Conservation (phyloP, 106 monocot genomes). For the Dendrobium officinale region DNA sequence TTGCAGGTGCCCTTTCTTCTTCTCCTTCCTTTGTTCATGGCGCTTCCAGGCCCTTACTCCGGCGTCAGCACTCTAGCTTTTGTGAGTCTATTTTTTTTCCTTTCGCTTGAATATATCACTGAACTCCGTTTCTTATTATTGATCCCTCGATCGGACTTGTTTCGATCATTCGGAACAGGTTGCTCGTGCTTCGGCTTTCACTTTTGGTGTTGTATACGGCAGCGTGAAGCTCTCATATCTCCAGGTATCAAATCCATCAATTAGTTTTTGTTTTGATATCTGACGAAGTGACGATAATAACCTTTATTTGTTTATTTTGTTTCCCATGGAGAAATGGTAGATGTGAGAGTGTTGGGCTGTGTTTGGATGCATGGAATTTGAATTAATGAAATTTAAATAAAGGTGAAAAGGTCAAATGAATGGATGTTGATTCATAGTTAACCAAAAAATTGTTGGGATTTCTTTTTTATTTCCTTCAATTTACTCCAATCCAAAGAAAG, state of each 20-base stretch:
- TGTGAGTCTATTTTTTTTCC: slow-evolving; percentile 14
- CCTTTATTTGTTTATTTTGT: not conserved
- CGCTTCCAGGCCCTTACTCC: slow-evolving; percentile 52
- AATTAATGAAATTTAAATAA: too few species aligned
- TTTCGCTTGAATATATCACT: not conserved
- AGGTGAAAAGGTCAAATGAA: too few species aligned
- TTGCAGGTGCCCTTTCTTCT: slow-evolving; percentile 9
- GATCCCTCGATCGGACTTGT: not conserved
- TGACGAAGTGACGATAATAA: too few species aligned
- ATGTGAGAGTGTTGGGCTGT: not conserved
- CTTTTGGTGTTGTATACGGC: slow-evolving; percentile 48
- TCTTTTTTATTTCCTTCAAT: not conserved
- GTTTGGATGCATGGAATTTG: not conserved
- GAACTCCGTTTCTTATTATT: not conserved
- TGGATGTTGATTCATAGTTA: not conserved
- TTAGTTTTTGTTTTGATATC: not conserved
- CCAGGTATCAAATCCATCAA: slow-evolving; percentile 20
- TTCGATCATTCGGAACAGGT: slow-evolving; percentile 30
- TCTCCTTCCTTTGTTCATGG: slow-evolving; percentile 22
- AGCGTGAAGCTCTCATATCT: slow-evolving; percentile 58
- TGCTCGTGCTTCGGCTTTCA: slow-evolving; percentile 50
- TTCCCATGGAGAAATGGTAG: not conserved
- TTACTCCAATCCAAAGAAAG: not conserved
- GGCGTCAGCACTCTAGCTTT: slow-evolving; percentile 57
- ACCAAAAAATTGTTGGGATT: not conserved